Conservation (phyloP, 2,329 filamentous ascomycete species). For the Colletotrichum sp. region DNA sequence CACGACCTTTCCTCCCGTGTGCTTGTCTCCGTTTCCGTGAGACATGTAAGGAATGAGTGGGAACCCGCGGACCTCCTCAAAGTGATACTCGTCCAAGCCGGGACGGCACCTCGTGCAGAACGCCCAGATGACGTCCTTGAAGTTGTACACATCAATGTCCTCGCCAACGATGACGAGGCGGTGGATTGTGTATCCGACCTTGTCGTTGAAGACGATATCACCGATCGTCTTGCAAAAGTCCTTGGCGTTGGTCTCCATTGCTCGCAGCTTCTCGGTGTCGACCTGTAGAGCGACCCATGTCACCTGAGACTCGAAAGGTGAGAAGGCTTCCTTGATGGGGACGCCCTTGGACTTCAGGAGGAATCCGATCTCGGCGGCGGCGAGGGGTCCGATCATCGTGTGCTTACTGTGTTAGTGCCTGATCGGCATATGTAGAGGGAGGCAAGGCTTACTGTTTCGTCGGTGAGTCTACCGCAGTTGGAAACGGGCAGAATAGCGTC, state of each 20-base stretch:
- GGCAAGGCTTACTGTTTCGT: slow-evolving; percentile 39
- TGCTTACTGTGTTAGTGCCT: background rate
- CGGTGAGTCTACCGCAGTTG: slow-evolving; percentile 46
- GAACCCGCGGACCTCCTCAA: slow-evolving; percentile 47
- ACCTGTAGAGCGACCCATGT: slow-evolving; percentile 59
- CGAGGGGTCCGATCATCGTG: slow-evolving; percentile 44
- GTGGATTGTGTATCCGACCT: slow-evolving; percentile 47
- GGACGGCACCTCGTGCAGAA: slow-evolving; percentile 53
- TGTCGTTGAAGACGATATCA: slow-evolving; percentile 46
- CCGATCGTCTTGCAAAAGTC: slow-evolving; percentile 46
- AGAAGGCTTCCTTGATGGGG: slow-evolving; percentile 47
- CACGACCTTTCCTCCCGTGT: slow-evolving; percentile 49
- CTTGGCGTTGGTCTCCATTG: slow-evolving; percentile 52
- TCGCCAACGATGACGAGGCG: slow-evolving; percentile 51
- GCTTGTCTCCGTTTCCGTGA: slow-evolving; percentile 34
- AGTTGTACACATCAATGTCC: slow-evolving; percentile 52
- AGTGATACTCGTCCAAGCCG: slow-evolving; percentile 46
- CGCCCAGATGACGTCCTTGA: slow-evolving; percentile 53
- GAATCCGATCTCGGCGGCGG: slow-evolving; percentile 45
- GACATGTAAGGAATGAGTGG: slow-evolving; percentile 50
- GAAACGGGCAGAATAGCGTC: slow-evolving; percentile 54
- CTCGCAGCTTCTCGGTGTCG: slow-evolving; percentile 60
- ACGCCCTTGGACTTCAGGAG: slow-evolving; percentile 39
- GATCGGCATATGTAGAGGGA: rapidly evolving
- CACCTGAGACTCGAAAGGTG: slow-evolving; percentile 50